Base-by-base conservation (phyloP, 2,329 filamentous ascomycete genomes). In the Colletotrichum karsti region DNA sequence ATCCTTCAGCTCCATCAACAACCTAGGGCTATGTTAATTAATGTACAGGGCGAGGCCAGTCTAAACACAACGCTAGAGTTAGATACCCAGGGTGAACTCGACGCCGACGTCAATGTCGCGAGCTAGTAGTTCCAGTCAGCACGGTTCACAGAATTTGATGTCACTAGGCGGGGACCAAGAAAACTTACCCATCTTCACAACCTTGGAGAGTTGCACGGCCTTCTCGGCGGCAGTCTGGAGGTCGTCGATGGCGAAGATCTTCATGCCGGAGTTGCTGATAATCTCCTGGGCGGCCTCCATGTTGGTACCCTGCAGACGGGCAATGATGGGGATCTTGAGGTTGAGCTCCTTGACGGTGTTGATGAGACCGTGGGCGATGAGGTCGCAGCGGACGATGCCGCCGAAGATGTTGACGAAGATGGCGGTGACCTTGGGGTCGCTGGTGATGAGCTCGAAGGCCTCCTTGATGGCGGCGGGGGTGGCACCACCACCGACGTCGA, bases 321-420 rank as follows among this genome's bases (percentile, higher is more conserved):
- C 95, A 80, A 99, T 95, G 81, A 99, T 97, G 76, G 96, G 96
- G 73, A 96, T 96, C 84, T 96, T 92, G 77, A 99, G 90, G 87
- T 97, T 95, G 88, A 99, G 95, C 77, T 90, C 90, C 86, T 97
- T 89, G 70, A 96, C 96, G 65, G 97, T 97, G 80, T 93, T 92
- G 86, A 99, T 97, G 75, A 99, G 88, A 78, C 96, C 96, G 83
- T 95, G 92, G 73, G 96, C 96, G 80, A 99, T 99, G 77, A 93
- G 94, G 81, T 99, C 96, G 81, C 96, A 99, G 77, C 96, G 91
- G 75, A 99, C 96, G 76, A 99, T 99, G 85, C 96, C 96, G 80
- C 96, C 96, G 80, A 99, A 99, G 83, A 99, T 99, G 90, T 99
- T 99, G 87, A 99, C 96, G 76, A 99, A 99, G 85, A 99, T 96